phyloP scores from a whole-genome alignment of 192 early-diverging fungal genomes.

The Dimargaris xerosporica region DNA sequence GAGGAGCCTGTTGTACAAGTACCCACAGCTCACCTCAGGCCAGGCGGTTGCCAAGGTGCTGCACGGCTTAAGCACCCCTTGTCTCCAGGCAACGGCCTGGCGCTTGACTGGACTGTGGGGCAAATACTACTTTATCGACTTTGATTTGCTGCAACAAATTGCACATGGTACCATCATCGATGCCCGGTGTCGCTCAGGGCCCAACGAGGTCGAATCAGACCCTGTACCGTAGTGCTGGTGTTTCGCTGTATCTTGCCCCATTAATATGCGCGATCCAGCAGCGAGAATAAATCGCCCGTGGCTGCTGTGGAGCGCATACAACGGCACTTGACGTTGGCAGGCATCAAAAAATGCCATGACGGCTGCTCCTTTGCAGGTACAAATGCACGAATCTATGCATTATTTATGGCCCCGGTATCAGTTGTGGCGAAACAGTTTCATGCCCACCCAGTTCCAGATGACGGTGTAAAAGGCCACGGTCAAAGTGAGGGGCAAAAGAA shows the following conservation, averaged over 20 bases:
- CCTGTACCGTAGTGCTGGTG: too few relatives aligned
- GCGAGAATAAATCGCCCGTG: too few relatives aligned
- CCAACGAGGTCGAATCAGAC: too few relatives aligned
- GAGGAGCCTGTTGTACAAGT: background rate
- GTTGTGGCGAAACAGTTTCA: constrained; percentile 88
- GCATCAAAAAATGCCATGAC: too few relatives aligned
- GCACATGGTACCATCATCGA: background rate
- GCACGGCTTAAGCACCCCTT: constrained; percentile 24
- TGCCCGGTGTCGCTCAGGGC: background rate
- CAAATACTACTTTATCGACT: constrained; percentile 9
- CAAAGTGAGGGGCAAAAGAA: constrained; percentile 63
- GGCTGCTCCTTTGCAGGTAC: too few relatives aligned
- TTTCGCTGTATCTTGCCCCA: too few relatives aligned
- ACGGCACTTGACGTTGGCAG: too few relatives aligned
- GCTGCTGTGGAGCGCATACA: too few relatives aligned
- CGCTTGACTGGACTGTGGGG: background rate
- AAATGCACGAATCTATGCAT: too few relatives aligned
- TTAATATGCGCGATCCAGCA: too few relatives aligned
- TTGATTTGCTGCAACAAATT: background rate
- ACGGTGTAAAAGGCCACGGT: constrained; percentile 60
- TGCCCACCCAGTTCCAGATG: constrained; percentile 89
- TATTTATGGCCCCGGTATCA: constrained; percentile 13
- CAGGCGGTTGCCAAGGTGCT: constrained; percentile 23
- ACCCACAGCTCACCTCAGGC: constrained; percentile 16
- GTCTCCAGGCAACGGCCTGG: background rate